These are phyloP conservation scores for Rhynchosporium graminicola DNA, from an alignment of 2,329 filamentous ascomycete species.

Conservation along the genomic window DNA sequence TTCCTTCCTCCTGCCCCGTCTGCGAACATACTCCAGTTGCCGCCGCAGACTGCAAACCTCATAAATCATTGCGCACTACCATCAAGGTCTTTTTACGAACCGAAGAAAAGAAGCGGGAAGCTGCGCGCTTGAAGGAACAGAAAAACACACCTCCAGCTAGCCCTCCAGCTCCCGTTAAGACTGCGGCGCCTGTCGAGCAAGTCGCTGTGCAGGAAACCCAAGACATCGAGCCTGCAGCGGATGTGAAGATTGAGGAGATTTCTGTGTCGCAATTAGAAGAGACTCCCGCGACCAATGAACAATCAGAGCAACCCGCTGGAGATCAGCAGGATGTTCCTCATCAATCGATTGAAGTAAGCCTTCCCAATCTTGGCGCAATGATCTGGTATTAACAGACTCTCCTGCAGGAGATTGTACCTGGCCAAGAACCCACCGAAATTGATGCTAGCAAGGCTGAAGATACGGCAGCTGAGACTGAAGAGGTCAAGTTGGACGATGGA, in stretches of 20 bases:
- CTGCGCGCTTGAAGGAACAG: constrained; percentile 50
- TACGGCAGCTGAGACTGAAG: constrained; percentile 21
- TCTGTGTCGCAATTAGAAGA: constrained; percentile 21
- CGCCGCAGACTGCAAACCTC: constrained; percentile 80
- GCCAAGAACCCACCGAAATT: constrained; percentile 37
- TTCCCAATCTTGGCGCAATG: background rate
- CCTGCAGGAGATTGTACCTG: constrained; percentile 40
- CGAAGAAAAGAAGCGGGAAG: constrained; percentile 85
- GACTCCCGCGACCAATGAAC: constrained; percentile 13
- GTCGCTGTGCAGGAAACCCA: constrained; percentile 11
- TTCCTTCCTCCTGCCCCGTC: constrained; percentile 81
- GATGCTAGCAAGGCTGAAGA: constrained; percentile 30
- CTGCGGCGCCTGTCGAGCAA: constrained; percentile 14
- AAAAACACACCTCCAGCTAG: constrained; percentile 42
- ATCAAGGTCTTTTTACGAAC: constrained; percentile 89
- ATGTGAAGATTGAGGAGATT: constrained; percentile 21
- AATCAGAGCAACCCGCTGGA: constrained; percentile 26
- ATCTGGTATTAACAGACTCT: constrained; percentile 24
- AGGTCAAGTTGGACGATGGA: constrained; percentile 25
- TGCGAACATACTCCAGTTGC: constrained; percentile 91
- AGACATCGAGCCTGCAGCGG: constrained; percentile 17
- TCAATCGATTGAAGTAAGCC: constrained; percentile 43
- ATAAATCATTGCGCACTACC: constrained; percentile 89
- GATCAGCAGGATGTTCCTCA: constrained; percentile 42
- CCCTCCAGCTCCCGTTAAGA: constrained; percentile 28